phyloP scores from a whole-genome alignment of 1,139 yeast species.

The Taiozyma sp. region DNA sequence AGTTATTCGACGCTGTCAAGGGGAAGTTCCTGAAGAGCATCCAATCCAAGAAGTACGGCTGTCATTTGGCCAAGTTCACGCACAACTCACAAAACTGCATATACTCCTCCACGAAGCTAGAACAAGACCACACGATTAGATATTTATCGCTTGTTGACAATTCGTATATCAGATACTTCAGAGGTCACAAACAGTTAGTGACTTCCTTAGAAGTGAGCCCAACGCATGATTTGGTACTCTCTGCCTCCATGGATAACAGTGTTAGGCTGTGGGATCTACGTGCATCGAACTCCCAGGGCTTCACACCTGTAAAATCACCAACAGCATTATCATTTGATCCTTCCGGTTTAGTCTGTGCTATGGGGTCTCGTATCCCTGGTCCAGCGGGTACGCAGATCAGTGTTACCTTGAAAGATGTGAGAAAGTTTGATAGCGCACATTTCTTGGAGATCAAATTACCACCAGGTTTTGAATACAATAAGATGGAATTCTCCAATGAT shows the following conservation, averaged over 20 bases:
- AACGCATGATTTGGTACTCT: constrained; percentile 57
- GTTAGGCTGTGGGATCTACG: constrained; percentile 86
- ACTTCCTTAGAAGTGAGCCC: constrained; percentile 74
- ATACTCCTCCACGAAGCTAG: constrained; percentile 72
- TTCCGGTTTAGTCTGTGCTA: constrained; percentile 74
- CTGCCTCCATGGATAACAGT: constrained; percentile 73
- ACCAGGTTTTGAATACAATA: constrained; percentile 46
- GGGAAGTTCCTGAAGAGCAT: constrained; percentile 67
- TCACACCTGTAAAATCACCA: constrained; percentile 19
- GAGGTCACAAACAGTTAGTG: constrained; percentile 80
- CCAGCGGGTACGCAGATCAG: constrained; percentile 26
- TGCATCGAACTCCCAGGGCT: constrained; percentile 56
- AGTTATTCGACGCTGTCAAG: constrained; percentile 65
- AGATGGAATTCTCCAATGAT: constrained; percentile 78
- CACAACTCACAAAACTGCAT: constrained; percentile 71
- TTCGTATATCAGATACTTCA: constrained; percentile 77
- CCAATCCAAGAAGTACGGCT: constrained; percentile 88
- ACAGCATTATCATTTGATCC: constrained; percentile 64
- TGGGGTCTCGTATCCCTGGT: constrained; percentile 23
- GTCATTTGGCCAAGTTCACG: constrained; percentile 81
- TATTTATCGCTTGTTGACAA: constrained; percentile 76
- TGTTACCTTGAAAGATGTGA: constrained; percentile 57
- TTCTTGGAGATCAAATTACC: constrained; percentile 41
- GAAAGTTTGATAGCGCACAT: constrained; percentile 52
- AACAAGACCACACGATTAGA: constrained; percentile 69